Evolutionary conservation across 78 protist genomes (phyloP), one percentile per base, ranked within the genome.

Genomic region (Diacronema lutheri): DNA sequence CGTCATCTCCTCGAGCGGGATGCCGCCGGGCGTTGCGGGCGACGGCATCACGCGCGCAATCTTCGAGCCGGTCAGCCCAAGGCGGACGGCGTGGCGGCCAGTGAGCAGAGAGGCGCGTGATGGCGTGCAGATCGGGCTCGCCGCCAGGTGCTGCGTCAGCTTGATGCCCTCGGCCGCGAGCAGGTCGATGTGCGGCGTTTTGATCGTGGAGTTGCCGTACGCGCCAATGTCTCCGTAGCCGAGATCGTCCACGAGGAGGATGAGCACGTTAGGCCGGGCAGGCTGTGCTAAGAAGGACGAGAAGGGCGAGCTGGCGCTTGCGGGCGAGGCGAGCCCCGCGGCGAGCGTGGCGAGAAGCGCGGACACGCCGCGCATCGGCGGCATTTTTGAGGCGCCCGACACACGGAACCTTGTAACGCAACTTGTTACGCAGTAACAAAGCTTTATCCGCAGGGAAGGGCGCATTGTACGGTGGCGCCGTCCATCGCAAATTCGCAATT

Each of bases 91-190:
- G 31, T 33, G 69, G 37, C 87, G 79, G 14, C 87, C 87, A 13
- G 87, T 83, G 61, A 83, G 33, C 79, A 83, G 16, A 5, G 87
- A 10, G 2, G 87, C 87, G 33, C 87, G 46, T 6, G 68, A 25
- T 10, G 26, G 71, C 38, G 60, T 29, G 56, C 87, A 83, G 46
- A 83, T 55, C 19, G 56, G 69, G 26, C 10, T n/a, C 25, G 58
- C 81, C 9, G 66, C 38, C 31, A 65, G 66, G 78, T 77, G 66
- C 25, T 25, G 44, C n/a, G 87, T 72, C 50, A 83, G 60, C n/a
- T 14, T 3, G 23, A 25, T 41, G 61, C 87, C 87, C 5, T 46
- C 50, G 31, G 41, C 12, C 56, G 82, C 82, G 33, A 83, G n/a
- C 74, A 5, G 13, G 29, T 83, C 87, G 37, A 83, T 31, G 46